Evolutionary conservation across 139 green algal species (phyloP).

Genomic region (Micromonas pusilla): DNA sequence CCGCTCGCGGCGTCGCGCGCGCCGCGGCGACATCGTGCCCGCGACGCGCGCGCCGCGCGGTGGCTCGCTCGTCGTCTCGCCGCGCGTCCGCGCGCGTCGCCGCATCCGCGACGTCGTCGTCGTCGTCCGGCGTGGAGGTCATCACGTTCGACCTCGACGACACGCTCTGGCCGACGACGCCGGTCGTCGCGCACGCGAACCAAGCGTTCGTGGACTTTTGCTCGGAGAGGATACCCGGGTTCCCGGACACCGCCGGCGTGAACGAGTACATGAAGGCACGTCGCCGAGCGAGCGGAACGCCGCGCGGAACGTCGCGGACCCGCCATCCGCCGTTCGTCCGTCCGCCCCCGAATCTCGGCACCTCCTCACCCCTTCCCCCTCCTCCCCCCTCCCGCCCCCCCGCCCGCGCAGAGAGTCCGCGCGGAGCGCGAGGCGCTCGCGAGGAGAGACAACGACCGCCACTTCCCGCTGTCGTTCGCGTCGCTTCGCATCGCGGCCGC

Average conservation of each 20-base stretch:
- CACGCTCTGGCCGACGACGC: slow-evolving; percentile 17
- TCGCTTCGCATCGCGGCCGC: slow-evolving; percentile 4
- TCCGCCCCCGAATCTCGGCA: too few relatives aligned
- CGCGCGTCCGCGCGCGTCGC: not conserved
- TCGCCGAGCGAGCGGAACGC: not conserved
- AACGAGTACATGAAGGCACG: not conserved
- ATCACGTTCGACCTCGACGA: slow-evolving; percentile 30
- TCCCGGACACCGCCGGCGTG: not conserved
- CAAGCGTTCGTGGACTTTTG: slow-evolving; percentile 2
- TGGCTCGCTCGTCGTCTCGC: not conserved
- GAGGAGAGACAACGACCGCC: not conserved
- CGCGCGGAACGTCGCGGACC: not conserved
- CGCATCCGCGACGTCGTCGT: not conserved
- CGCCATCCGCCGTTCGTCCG: not conserved
- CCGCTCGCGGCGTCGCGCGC: too few relatives aligned
- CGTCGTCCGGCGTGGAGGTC: not conserved
- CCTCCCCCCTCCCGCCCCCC: not conserved
- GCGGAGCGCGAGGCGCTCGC: not conserved
- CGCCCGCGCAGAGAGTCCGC: not conserved
- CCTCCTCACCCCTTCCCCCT: not conserved
- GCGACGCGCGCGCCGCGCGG: too few relatives aligned
- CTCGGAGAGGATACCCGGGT: not conserved
- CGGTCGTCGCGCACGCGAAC: slow-evolving; percentile 15
- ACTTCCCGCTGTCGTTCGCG: slow-evolving; percentile 1
- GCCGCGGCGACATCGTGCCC: too few relatives aligned